Percentiles rank a stretch among this genome's conserved stretches.
These are phyloP conservation scores for Stemphylium vesicarium DNA, from an alignment of 2,329 filamentous ascomycete species.

Conservation along the genomic window DNA sequence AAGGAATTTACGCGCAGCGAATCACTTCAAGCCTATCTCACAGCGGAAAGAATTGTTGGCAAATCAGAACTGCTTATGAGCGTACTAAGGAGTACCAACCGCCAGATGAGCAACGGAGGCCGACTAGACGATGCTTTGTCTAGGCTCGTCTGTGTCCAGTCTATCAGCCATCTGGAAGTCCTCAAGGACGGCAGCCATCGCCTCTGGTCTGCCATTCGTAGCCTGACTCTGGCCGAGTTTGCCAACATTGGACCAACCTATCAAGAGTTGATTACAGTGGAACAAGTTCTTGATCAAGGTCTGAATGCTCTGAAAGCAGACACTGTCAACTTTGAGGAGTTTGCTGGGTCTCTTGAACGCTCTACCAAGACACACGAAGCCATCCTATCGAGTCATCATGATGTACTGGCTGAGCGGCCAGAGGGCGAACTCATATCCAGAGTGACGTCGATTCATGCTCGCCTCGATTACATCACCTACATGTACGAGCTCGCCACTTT, in stretches of 20 bases:
- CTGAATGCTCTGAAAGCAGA: slow-evolving; percentile 84
- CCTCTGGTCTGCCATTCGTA: slow-evolving; percentile 79
- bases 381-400: slow-evolving; percentile 21
- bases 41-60: slow-evolving; percentile 86
- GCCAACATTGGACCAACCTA: slow-evolving; percentile 77
- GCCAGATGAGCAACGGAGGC: slow-evolving; percentile 70
- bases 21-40: slow-evolving; percentile 84
- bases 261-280: slow-evolving; percentile 89
- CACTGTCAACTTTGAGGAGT: slow-evolving; percentile 83
- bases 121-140: slow-evolving; percentile 80
- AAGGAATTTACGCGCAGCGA: slow-evolving; percentile 74
- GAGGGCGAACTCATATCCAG: slow-evolving; percentile 37
- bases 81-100: slow-evolving; percentile 33
- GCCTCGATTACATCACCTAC: slow-evolving; percentile 27
- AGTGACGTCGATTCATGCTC: slow-evolving; percentile 27
- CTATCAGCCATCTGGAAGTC: slow-evolving; percentile 84
- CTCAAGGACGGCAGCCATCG: slow-evolving; percentile 82
- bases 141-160: slow-evolving; percentile 67
- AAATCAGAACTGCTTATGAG: slow-evolving; percentile 64
- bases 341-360: slow-evolving; percentile 77
- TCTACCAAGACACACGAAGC: slow-evolving; percentile 29
- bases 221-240: slow-evolving; percentile 80
- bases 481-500: slow-evolving; percentile 25
- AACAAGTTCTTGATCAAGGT: slow-evolving; percentile 85
- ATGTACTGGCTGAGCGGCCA: slow-evolving; percentile 23